Evolutionary conservation across 176 grass and related monocot species (phyloP), one percentile per base, ranked within the genome.

Genomic region (Pontederia crassipes): DNA sequence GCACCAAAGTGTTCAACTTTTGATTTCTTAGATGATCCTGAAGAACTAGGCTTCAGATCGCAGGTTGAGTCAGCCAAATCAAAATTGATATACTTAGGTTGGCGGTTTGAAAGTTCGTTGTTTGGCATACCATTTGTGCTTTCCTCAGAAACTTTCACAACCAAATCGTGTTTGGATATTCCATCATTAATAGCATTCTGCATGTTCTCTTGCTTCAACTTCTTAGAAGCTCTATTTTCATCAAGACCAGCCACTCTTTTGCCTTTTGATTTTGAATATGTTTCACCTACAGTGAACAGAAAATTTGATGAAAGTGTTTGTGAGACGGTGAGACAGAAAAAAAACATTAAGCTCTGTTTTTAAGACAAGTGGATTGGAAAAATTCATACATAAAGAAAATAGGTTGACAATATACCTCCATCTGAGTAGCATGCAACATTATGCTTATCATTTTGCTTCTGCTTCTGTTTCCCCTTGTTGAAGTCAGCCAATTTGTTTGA

Each of bases 211-310:
- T 78, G 87, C 71, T 86, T 91, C 28, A 61, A 70, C 76, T 97
- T 97, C 76, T 91, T 97, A 70, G 17, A 78, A 73, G 81, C 65
- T 88, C 71, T 97, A 18, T 62, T 68, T 64, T 91, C 87, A 78
- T 65, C 76, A 52, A 45, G 78, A 73, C 85, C 67, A 55, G 78
- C 64, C 12, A 75, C 79, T 88, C 83, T 88, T 70, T 85, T 91
- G 71, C 75, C 75, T 78, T 88, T 91, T 55, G 72, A 74, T 85
- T 88, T 97, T 68, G 84, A 88, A 71, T 91, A 76, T 54, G 85
- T 88, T 53, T 81, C 76, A 40, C 92, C 92, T 97, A 81, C 40
- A 67, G 69, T 55, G 64, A 80, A 46, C 20, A 24, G 45, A 75
- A 64, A 59, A 50, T 52, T 75, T 46, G 14, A 75, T 72, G 12